These are phyloP conservation scores for Ganoderma multipileum DNA, from an alignment of 1,284 basidiomycete species.

Conservation along the genomic window DNA sequence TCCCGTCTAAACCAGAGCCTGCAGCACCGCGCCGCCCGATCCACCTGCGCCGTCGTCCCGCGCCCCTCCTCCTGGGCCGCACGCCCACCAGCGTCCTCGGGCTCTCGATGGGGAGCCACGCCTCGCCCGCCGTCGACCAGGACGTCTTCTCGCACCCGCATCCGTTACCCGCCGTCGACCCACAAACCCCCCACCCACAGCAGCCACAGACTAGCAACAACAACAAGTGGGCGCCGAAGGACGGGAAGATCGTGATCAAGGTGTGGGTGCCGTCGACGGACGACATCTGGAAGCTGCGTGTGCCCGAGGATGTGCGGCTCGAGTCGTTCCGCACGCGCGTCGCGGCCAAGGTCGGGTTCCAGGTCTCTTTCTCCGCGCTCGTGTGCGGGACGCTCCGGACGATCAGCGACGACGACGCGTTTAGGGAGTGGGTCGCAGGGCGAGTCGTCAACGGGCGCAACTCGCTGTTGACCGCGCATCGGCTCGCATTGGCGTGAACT, in stretches of 20 bases:
- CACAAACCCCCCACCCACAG: not conserved
- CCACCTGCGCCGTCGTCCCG: conserved; percentile 21
- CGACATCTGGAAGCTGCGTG: conserved; percentile 49
- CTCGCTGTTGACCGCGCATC: conserved; percentile 34
- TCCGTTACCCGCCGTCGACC: not conserved
- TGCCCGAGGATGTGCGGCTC: conserved; percentile 41
- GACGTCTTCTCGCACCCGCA: conserved; percentile 18
- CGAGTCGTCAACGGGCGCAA: conserved; percentile 37
- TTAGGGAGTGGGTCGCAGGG: conserved; percentile 33
- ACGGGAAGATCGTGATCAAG: conserved; percentile 47
- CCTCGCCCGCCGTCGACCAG: conserved; percentile 14
- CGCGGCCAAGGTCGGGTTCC: conserved; percentile 44
- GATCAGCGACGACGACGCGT: conserved; percentile 34
- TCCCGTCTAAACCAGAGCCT: not conserved
- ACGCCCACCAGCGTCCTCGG: conserved; percentile 16
- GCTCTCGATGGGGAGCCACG: conserved; percentile 12
- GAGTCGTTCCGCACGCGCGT: conserved; percentile 42
- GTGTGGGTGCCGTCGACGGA: conserved; percentile 48
- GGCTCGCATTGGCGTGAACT: conserved; percentile 25
- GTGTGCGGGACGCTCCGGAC: conserved; percentile 19
- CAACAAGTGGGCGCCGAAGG: conserved; percentile 40
- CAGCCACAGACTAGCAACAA: conserved; percentile 5
- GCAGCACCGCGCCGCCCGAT: conserved; percentile 8
- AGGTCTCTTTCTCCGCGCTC: conserved; percentile 37
- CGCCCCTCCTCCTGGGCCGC: conserved; percentile 22